Evolutionary conservation across 257 asterid species (phyloP).

Genomic region (Datura wrightii): DNA sequence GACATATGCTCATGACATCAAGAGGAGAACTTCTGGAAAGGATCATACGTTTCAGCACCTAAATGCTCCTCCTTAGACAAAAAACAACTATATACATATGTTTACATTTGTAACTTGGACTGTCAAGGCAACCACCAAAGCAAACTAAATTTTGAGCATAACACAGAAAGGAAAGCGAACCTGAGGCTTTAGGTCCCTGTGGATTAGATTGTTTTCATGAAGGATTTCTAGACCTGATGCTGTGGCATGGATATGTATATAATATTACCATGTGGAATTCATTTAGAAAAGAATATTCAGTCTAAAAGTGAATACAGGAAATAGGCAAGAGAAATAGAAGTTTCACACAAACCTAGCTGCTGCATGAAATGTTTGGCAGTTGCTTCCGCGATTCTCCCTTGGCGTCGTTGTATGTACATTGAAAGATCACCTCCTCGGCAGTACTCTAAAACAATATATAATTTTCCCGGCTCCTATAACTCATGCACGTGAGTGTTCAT

Average conservation of each 20-base stretch:
- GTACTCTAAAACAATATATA: constrained; percentile 84
- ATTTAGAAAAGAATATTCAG: constrained; percentile 20
- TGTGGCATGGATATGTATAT: constrained; percentile 44
- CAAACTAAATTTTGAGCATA: not conserved
- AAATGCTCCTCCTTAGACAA: not conserved
- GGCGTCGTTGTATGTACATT: constrained; percentile 64
- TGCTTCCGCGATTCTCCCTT: constrained; percentile 81
- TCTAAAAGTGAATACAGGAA: constrained; percentile 26
- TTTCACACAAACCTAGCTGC: constrained; percentile 69
- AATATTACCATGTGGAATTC: constrained; percentile 28
- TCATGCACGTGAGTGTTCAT: constrained; percentile 34
- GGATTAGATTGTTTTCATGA: constrained; percentile 82
- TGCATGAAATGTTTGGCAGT: constrained; percentile 90
- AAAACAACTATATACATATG: constrained; percentile 10
- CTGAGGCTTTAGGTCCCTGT: constrained; percentile 97
- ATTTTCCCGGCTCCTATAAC: constrained; percentile 79
- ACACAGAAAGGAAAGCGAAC: constrained; percentile 46
- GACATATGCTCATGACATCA: constrained; percentile 14
- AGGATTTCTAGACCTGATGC: constrained; percentile 92
- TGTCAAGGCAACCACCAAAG: not conserved
- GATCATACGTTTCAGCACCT: constrained; percentile 8
- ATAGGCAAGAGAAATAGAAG: constrained; percentile 24
- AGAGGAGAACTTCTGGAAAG: not conserved
- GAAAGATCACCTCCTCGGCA: constrained; percentile 98
- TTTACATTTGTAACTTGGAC: not conserved